These are phyloP conservation scores for Cyclotella baltica DNA, from an alignment of 108 stramenopile species.

Conservation along the genomic window DNA sequence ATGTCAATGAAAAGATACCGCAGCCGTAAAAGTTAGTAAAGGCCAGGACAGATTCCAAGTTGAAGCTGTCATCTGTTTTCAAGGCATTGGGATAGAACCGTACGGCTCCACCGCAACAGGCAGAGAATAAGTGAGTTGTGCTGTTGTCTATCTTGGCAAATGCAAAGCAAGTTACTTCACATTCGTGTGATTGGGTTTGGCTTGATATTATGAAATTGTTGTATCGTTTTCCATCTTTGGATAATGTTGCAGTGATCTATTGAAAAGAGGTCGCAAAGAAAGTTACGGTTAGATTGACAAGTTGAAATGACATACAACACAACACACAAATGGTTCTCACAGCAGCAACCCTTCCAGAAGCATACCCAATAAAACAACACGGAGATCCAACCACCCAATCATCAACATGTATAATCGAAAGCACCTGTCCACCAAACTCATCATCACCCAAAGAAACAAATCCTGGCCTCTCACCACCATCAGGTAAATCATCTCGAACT, in stretches of 20 bases:
- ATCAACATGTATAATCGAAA: slow-evolving; percentile 40
- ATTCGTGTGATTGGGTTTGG: slow-evolving; percentile 26
- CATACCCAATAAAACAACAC: slow-evolving; percentile 45
- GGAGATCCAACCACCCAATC: not conserved
- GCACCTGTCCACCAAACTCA: slow-evolving; percentile 40
- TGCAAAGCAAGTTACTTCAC: slow-evolving; percentile 33
- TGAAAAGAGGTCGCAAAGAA: not conserved
- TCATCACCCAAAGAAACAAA: slow-evolving; percentile 23
- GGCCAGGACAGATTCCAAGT: slow-evolving; percentile 32
- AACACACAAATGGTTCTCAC: not conserved
- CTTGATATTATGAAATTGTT: slow-evolving; percentile 26
- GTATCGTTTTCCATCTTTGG: slow-evolving; percentile 13
- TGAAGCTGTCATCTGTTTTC: slow-evolving; percentile 13
- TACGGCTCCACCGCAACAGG: slow-evolving; percentile 26
- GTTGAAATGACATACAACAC: not conserved
- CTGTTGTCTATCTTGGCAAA: slow-evolving; percentile 15
- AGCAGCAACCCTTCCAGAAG: slow-evolving; percentile 43
- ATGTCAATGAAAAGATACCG: slow-evolving; percentile 40
- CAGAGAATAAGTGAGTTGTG: slow-evolving; percentile 20
- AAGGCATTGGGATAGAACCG: slow-evolving; percentile 43
- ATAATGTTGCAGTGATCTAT: slow-evolving; percentile 30
- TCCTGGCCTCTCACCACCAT: no score
- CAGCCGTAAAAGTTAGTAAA: slow-evolving; percentile 26
- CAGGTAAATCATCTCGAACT: no score
- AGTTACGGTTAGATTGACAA: not conserved